Evolutionary conservation across 768 basidiomycete genomes (phyloP).

Genomic region (Suillus cothurnatus): DNA sequence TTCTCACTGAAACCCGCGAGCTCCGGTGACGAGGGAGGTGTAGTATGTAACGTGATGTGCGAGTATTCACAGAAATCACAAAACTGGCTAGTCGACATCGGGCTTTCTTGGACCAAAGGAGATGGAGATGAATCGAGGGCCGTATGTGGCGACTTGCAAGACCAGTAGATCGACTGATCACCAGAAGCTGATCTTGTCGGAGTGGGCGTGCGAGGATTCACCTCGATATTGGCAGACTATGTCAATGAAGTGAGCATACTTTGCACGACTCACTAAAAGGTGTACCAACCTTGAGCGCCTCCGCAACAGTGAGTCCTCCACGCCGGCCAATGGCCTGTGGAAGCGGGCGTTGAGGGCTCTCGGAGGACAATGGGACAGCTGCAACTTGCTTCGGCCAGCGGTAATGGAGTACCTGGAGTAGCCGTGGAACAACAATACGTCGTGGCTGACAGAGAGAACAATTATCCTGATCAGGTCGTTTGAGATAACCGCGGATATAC

Average conservation of each 20-base stretch:
- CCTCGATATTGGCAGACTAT: background rate
- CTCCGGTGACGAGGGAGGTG: conserved; percentile 32
- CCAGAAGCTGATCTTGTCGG: conserved; percentile 5
- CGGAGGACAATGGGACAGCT: background rate
- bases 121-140: conserved; percentile 2
- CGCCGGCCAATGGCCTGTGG: conserved; percentile 22
- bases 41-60: conserved; percentile 33
- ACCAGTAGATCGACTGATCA: conserved; percentile 12
- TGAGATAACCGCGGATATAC: conserved; percentile 29
- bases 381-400: background rate
- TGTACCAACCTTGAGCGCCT: conserved; percentile 12
- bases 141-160: conserved; percentile 14
- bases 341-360: conserved; percentile 10
- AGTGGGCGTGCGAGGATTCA: background rate
- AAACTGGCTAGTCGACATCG: conserved; percentile 14
- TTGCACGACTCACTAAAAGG: no score
- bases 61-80: conserved; percentile 35
- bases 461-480: conserved; percentile 15
- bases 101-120: conserved; percentile 7
- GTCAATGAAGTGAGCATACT: background rate
- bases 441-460: no score
- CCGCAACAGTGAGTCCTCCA: conserved; percentile 21
- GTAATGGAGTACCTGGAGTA: background rate
- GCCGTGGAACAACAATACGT: background rate
- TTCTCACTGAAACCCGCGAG: conserved; percentile 10